Evolutionary conservation across 768 basidiomycete genomes (phyloP), one percentile per base, ranked within the genome.

Genomic region (Naganishia onofrii): DNA sequence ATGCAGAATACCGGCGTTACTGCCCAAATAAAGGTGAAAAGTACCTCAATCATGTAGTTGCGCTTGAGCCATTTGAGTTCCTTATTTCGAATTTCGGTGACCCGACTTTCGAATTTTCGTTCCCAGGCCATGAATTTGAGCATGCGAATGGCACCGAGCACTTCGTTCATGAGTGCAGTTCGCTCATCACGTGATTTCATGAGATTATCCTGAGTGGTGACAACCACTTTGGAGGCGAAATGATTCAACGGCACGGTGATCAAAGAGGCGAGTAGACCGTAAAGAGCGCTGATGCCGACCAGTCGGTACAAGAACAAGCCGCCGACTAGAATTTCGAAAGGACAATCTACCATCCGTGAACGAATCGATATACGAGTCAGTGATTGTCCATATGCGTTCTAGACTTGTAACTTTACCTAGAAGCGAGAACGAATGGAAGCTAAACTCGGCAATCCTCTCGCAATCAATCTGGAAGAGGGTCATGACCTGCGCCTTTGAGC

Each of bases 91-190:
- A 95, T 84, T 64, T 85, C 87, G 66, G 89, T 79, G 0, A 93
- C 88, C 12, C 84, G 85, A 28, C 84, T 83, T 81, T 95, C 93
- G 74, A 94, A 94, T 77, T 87, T 91, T 29, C 93, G 87, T 79
- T 96, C 93, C 93, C 88, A 89, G 19, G 92, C 93, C 92, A 95
- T 94, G 81, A 94, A 96, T 78, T 95, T 94, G 74, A 94, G 86
- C 91, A 94, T 94, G 34, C 92, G 86, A 69, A 94, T 93, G 15
- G 86, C 92, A 57, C 91, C 91, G 12, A 93, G 83, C 71, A 93
- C 83, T 81, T 94, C 92, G 75, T 94, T 94, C 93, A 95, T 96
- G 63, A 95, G 82, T 3, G 90, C 84, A 28, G 93, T 91, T 52
- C 93, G 86, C 81, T 94, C 91, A 74, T 96, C 93, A 32, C 92